Base-by-base conservation (phyloP, 1,284 basidiomycete genomes). In the Exsudoporus floridanus region DNA sequence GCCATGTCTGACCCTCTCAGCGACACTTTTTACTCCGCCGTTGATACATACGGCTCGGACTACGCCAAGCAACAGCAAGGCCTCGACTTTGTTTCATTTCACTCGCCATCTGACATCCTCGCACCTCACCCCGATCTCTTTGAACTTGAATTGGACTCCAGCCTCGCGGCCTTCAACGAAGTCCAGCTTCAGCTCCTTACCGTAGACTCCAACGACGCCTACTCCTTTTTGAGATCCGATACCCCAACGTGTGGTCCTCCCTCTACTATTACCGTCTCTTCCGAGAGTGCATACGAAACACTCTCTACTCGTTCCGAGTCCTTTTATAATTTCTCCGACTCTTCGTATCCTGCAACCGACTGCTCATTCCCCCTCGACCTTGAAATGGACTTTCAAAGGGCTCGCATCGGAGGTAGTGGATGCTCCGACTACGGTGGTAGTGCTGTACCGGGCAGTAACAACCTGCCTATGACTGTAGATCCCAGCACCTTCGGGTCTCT, bases 41-140 rank as follows among this genome's bases (percentile, higher is more conserved):
- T 50, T 58, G 67, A 69, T 68, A 54, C 71, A 46, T 73, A 72
- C 53, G 70, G 70, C 57, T 61, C 70, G 36, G 67, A 69, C 55
- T 73, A 69, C 67, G 56, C 67, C 57, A 73, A 63, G 62, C 72
- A 69, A 49, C 67, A 64, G 63, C 70, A 71, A 59, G 73, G 73
- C 69, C 73, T 85, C 69, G 84, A 86, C 72, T 83, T 86, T 73
- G 77, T 82, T 70, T 83, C 83, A 63, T 87, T 85, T 76, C 78
- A 79, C 64, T 75, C 80, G 52, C 75, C 82, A 60, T 76, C 79
- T 59, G 84, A 87, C 73, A 76, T 88, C 69, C 75, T 82, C 60
- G 83, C 84, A 43, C 86, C 87, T 46, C 81, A 86, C 67, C 85
- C 87, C 56, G 88, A 90, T 77, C 78, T 83, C 57, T 90, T 90